phyloP scores from a whole-genome alignment of 2,329 filamentous ascomycete genomes.

The Ophiosphaerella herpotricha region DNA sequence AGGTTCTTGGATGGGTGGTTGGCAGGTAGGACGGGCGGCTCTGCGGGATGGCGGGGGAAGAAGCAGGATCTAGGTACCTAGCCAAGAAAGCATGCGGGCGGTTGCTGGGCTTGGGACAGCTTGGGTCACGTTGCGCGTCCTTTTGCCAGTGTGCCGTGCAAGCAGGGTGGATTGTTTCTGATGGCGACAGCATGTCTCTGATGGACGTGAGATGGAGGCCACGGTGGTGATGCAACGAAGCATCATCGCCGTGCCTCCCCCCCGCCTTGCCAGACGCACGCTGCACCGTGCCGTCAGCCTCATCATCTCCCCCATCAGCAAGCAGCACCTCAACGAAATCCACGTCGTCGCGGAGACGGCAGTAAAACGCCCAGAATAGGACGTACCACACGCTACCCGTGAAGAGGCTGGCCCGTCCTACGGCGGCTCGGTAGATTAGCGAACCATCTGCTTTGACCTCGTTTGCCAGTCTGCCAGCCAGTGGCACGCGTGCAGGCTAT shows the following conservation, averaged over 20 bases:
- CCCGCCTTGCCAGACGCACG: no score
- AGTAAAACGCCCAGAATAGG: background rate
- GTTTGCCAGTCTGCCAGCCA: constrained; percentile 5
- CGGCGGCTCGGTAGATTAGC: constrained; percentile 20
- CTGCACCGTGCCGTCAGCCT: background rate
- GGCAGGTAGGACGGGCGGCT: constrained; percentile 33
- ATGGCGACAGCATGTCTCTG: no score
- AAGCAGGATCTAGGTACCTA: background rate
- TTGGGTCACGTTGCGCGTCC: background rate
- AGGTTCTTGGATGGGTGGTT: constrained; percentile 9
- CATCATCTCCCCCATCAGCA: background rate
- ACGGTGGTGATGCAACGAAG: no score
- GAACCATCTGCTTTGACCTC: constrained; percentile 7
- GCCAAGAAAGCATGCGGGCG: constrained; percentile 1
- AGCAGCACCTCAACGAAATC: no score
- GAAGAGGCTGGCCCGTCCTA: background rate
- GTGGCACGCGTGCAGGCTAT: constrained; percentile 16
- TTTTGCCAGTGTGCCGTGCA: no score
- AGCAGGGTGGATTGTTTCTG: no score
- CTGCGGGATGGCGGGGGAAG: constrained; percentile 26
- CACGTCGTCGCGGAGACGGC: no score
- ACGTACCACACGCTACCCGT: background rate
- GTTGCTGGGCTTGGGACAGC: constrained; percentile 6
- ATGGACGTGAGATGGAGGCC: no score
- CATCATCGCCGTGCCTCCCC: no score